A percentile compares a stretch with the other conserved stretches of the same genome.
These are phyloP conservation scores for Penicillium manginii DNA, from an alignment of 495 filamentous ascomycete species.

Conservation along the genomic window DNA sequence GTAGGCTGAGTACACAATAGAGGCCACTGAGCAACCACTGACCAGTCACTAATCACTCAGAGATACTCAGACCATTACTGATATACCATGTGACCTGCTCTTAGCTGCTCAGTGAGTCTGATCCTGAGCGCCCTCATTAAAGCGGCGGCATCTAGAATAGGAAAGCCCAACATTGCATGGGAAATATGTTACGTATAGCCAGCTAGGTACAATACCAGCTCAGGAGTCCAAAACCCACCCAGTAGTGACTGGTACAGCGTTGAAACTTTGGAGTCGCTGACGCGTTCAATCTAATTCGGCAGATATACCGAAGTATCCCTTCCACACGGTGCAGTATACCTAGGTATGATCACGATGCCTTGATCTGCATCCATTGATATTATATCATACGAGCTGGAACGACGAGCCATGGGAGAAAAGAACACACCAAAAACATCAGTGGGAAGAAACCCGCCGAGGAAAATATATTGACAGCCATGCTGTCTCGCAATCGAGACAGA, in stretches of 20 bases:
- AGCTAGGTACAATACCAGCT: too few relatives aligned
- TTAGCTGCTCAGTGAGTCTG: slow-evolving; percentile 1
- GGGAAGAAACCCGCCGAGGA: slow-evolving; percentile 21
- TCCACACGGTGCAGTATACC: not conserved
- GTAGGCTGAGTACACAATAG: not conserved
- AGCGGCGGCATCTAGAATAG: not conserved
- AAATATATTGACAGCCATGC: slow-evolving; percentile 37
- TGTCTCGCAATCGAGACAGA: slow-evolving; percentile 26
- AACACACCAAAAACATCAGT: slow-evolving; percentile 7
- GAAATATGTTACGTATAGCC: not conserved
- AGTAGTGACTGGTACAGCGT: too few relatives aligned
- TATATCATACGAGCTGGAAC: not conserved
- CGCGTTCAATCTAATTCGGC: not conserved
- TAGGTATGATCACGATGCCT: not conserved
- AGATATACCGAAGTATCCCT: not conserved
- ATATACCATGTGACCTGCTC: not conserved
- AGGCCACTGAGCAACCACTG: not conserved
- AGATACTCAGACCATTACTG: not conserved
- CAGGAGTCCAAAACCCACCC: too few relatives aligned
- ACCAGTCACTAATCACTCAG: not conserved
- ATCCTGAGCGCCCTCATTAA: slow-evolving; percentile 1
- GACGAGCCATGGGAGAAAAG: not conserved
- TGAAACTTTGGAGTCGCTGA: too few relatives aligned
- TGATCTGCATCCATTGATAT: not conserved
- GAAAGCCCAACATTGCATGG: not conserved